Evolutionary conservation across 2,329 filamentous ascomycete species (phyloP).

Genomic region (Scedosporium dehoogii): DNA sequence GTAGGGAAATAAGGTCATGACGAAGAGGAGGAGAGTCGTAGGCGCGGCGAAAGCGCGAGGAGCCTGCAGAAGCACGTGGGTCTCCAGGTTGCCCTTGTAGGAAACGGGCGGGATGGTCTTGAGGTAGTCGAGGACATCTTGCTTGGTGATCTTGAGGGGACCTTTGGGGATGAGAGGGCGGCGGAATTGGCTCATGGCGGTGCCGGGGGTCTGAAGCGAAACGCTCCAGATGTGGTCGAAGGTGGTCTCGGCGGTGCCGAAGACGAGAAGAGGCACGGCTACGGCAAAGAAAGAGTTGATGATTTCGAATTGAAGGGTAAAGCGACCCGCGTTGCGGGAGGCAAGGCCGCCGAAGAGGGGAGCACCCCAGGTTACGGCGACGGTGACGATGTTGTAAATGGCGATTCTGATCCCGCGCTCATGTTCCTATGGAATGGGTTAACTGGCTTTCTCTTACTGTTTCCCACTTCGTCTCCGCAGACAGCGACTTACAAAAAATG

Average conservation of each 20-base stretch:
- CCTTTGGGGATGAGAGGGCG: constrained; percentile 14
- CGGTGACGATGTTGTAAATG: constrained; percentile 32
- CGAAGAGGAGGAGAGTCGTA: constrained; percentile 35
- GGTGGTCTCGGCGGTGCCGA: constrained; percentile 42
- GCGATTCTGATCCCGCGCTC: constrained; percentile 36
- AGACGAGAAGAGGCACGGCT: constrained; percentile 34
- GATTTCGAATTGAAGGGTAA: constrained; percentile 40
- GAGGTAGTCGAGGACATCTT: constrained; percentile 26
- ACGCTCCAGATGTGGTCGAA: constrained; percentile 31
- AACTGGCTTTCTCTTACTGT: constrained; percentile 8
- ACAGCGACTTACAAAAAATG: constrained; percentile 38
- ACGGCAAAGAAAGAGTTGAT: constrained; percentile 37
- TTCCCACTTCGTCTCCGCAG: background rate
- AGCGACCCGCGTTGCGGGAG: constrained; percentile 28
- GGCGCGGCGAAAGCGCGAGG: constrained; percentile 39
- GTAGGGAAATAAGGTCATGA: constrained; percentile 33
- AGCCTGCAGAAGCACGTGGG: constrained; percentile 28
- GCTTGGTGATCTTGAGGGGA: constrained; percentile 19
- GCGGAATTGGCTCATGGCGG: constrained; percentile 11
- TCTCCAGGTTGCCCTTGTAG: constrained; percentile 22
- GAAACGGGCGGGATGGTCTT: constrained; percentile 26
- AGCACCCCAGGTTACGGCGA: constrained; percentile 40
- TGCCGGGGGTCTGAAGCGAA: constrained; percentile 11
- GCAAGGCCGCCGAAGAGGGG: constrained; percentile 43
- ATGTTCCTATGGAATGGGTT: constrained; percentile 35